Percentiles rank a stretch among this genome's conserved stretches.
These are phyloP conservation scores for Ceratobasidium sp. DNA, from an alignment of 1,284 basidiomycete species.

Conservation along the genomic window DNA sequence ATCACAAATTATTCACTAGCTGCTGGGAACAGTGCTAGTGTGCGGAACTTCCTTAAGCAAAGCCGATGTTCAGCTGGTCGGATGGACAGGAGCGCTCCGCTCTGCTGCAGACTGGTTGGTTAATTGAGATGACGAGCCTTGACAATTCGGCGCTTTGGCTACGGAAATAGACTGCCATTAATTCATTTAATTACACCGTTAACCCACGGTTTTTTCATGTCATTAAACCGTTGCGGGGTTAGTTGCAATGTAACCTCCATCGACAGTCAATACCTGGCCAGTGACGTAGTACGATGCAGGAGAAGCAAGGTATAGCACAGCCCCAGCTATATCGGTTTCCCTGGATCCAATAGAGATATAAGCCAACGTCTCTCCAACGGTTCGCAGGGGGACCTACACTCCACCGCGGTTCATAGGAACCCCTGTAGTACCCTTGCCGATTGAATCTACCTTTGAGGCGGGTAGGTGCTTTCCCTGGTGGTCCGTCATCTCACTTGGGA, in stretches of 20 bases:
- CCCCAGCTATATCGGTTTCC: constrained; percentile 77
- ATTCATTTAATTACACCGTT: too few relatives aligned
- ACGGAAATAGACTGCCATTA: too few relatives aligned
- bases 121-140: too few relatives aligned
- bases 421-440: constrained; percentile 51
- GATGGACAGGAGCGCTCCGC: too few relatives aligned
- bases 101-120: too few relatives aligned
- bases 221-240: constrained; percentile 64
- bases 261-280: constrained; percentile 78
- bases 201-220: not conserved
- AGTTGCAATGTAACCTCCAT: constrained; percentile 78
- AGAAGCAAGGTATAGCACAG: constrained; percentile 77
- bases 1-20: too few relatives aligned
- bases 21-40: too few relatives aligned
- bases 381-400: too few relatives aligned
- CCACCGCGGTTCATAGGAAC: too few relatives aligned
- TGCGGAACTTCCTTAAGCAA: too few relatives aligned
- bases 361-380: constrained; percentile 64
- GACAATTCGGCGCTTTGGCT: too few relatives aligned
- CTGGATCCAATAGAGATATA: constrained; percentile 51
- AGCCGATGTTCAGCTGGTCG: too few relatives aligned
- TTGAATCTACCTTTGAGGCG: constrained; percentile 52
- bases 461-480: constrained; percentile 49
- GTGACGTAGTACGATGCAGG: constrained; percentile 77
- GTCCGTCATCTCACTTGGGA: constrained; percentile 76